Base-by-base conservation (phyloP, 257 asterid species). In the Solanum paucissectum region DNA sequence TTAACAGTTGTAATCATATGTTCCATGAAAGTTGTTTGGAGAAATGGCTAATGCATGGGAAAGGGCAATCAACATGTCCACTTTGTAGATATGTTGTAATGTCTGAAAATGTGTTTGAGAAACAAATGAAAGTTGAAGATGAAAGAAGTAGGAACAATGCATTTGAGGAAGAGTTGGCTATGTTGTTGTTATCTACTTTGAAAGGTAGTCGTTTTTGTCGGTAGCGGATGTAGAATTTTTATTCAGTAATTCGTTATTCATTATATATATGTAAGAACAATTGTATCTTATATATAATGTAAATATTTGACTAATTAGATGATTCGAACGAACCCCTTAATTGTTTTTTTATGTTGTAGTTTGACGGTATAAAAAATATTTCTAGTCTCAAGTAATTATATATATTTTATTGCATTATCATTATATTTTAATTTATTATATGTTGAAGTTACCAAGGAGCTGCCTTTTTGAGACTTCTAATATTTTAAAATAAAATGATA, bases 11-110 rank as follows among this genome's bases (percentile, higher is more conserved):
- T n/a, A 4, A 33, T 16, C 87, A 66, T 32, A 69, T 85, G 62
- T 85, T 85, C 62, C 87, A 85, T 64, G 87, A 66, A 85, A 36
- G 10, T 21, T 85, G 87, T n/a, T 27, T 85, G 79, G 6, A 66
- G 21, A 64, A 85, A 66, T 85, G 81, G 87, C 29, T 85, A 40
- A 34, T 84, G 79, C 87, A 84, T 84, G 87, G 79, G 62, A 68
- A 64, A 20, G 87, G 87, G 40, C 7, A 64, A 14, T n/a, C 58
- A 1, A 64, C 55, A 23, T 84, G 87, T 64, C 87, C 87, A 42
- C 79, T 84, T 84, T 84, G 87, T 68, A 36, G 79, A 42, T 16
- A 29, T 84, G 49, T 64, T 38, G 38, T 64, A 29, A 27, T 84
- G 29, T 68, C 38, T 27, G 60, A 36, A 34, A 20, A 64, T 32